Evolutionary conservation across 139 green algal genomes (phyloP), one percentile per base, ranked within the genome.

Genomic region (Chlamydomonas sp.): DNA sequence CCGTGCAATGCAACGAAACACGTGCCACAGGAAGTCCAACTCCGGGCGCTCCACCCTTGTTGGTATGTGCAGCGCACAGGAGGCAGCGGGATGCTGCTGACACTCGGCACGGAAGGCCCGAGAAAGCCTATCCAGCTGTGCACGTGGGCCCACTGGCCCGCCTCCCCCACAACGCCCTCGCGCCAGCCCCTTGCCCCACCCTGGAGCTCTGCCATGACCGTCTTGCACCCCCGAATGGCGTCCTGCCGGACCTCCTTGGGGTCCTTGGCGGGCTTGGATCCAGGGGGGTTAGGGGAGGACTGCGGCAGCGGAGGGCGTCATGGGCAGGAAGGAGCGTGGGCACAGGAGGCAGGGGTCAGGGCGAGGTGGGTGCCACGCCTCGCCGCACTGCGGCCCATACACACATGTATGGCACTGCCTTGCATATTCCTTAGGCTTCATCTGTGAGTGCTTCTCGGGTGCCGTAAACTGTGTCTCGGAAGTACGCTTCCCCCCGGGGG

Each of bases 181-280:
- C 78, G 1, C 31, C 31, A 49, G 31, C 31, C 31, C 31, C 31
- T 49, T 49, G 31, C 73, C 80, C 10, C 75, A 88, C 84, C 84
- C 64, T 88, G 84, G 61, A 88, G 84, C 75, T 88, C 84, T 58
- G 69, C 77, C 16, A 88, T 58, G 0, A 83, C 63, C 7, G 84
- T 88, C 63, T 69, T 68, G 84, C 84, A 88, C 15, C 84, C 84
- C 74, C 83, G 77, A 9, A 88, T 57, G 16, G 83, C 57, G 75
- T 88, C 84, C 0, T 75, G 2, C 74, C 74, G 63, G 8, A 76
- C 3, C 62, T 88, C 74, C 3, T 63, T 63, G 2, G 83, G 73
- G 31, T 81, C 73, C 83, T 88, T 86, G 71, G 61, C 71, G 20
- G 82, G n/a, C 71, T 79, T 86, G 71, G 71, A 63, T n/a, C 63